phyloP scores from a whole-genome alignment of 116 monocot species.

The Trichopus zeylanicus region DNA sequence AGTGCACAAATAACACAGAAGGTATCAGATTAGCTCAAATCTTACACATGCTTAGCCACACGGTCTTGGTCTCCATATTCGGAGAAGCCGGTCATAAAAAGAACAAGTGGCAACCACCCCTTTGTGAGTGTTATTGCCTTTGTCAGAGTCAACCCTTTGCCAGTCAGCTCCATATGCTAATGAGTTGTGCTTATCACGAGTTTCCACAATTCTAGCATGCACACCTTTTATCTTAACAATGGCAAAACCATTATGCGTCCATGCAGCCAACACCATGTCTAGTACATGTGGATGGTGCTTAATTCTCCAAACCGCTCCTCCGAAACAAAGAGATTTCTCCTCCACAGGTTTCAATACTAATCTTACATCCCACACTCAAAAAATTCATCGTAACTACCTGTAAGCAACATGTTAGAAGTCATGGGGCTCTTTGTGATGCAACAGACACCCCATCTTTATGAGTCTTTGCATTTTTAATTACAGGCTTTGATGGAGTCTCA shows the following conservation, averaged over 20 bases:
- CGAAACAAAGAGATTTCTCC: constrained; percentile 43
- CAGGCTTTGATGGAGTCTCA: constrained; percentile 29
- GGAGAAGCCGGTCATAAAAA: constrained; percentile 69
- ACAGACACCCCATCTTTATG: constrained; percentile 96
- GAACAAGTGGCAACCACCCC: constrained; percentile 79
- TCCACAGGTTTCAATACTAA: constrained; percentile 36
- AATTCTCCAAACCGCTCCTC: constrained; percentile 94
- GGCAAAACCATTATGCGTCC: constrained; percentile 95
- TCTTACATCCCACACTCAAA: constrained; percentile 87
- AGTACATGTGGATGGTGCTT: constrained; percentile 52
- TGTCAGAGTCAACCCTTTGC: constrained; percentile 27
- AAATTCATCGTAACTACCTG: constrained; percentile 82
- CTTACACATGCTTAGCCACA: neutral
- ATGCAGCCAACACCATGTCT: constrained; percentile 59
- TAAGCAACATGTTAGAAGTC: constrained; percentile 48
- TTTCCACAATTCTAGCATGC: constrained; percentile 38
- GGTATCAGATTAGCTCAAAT: too few relatives aligned
- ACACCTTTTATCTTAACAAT: constrained; percentile 34
- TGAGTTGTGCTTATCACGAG: constrained; percentile 60
- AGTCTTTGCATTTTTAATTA: constrained; percentile 62
- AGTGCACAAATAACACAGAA: too few relatives aligned
- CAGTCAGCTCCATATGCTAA: constrained; percentile 94
- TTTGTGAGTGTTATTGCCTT: constrained; percentile 2
- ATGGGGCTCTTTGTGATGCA: constrained; percentile 49
- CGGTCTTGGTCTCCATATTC: constrained; percentile 51